Evolutionary conservation across 805 yeast species (phyloP), one percentile per base, ranked within the genome.

Genomic region (Citeromyces matritensis): DNA sequence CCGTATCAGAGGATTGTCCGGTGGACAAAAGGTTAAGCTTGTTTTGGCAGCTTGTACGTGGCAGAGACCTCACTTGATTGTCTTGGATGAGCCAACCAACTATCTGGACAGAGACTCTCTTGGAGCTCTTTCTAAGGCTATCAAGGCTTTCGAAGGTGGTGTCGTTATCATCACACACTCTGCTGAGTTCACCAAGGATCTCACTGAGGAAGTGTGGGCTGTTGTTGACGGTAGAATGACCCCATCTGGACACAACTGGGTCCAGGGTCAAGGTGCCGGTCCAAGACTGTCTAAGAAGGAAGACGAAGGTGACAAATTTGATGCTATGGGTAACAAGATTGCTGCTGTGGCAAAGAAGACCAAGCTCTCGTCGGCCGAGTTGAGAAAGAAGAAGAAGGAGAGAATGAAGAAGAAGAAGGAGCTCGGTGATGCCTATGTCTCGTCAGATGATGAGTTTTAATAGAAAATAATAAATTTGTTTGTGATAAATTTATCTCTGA

Each of bases 191-290:
- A 91, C 98, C 66, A 84, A 88, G 78, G 84, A 86, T 63, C 69
- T 91, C 65, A 91, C 98, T 61, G 97, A 91, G 70, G 99, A 91
- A 77, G 97, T 91, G 57, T 91, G 99, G 99, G 95, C 98, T 57
- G 98, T 91, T 47, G 58, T 82, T 47, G 86, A 88, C 71, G 99
- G 99, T 81, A 65, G 50, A 50, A 91, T 91, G 99, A 82, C 95
- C 58, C 98, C 98, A 65, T 91, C 99, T 50, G 99, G 99, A 64
- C 98, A 91, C 73, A 93, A 91, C 81, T 91, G 99, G 99, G 99
- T 91, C 53, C 75, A 82, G 54, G 99, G 99, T 68, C 99, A 91
- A 75, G 99, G 99, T 73, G 52, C 95, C 59, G 99, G 99, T 73
- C 98, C 99, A 69, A 86, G 99, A 80, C 65, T 91, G 42, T 91